phyloP scores from a whole-genome alignment of 805 yeast genomes.

The Nakazawaea ernobii region DNA sequence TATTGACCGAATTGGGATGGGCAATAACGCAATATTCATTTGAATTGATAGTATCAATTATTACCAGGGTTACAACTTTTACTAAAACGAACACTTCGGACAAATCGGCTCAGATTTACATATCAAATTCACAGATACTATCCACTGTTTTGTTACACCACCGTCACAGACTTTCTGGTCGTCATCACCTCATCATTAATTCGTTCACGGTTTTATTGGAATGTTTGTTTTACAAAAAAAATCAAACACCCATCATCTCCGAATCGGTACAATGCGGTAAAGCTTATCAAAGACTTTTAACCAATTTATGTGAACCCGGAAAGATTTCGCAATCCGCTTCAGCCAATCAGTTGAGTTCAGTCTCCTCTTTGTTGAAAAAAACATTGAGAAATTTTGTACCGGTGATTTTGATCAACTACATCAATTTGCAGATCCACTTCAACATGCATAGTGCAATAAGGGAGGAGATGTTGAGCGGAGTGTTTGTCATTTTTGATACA shows the following conservation, averaged over 20 bases:
- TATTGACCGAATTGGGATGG: slow-evolving; percentile 49
- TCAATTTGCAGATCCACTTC: slow-evolving; percentile 43
- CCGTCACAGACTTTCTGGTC: slow-evolving; percentile 60
- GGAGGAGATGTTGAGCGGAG: slow-evolving; percentile 45
- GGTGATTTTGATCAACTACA: slow-evolving; percentile 51
- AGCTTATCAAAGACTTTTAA: slow-evolving; percentile 51
- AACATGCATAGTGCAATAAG: slow-evolving; percentile 43
- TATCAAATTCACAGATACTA: slow-evolving; percentile 38
- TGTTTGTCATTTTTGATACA: slow-evolving; percentile 63
- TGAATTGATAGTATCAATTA: slow-evolving; percentile 45
- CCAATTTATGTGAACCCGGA: slow-evolving; percentile 72
- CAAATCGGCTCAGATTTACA: slow-evolving; percentile 22
- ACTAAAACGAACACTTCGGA: not conserved
- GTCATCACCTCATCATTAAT: slow-evolving; percentile 62
- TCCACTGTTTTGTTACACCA: slow-evolving; percentile 63
- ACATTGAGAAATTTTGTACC: slow-evolving; percentile 62
- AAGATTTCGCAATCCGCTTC: slow-evolving; percentile 22
- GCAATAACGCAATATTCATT: slow-evolving; percentile 58
- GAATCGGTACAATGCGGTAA: slow-evolving; percentile 33
- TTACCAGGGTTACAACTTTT: slow-evolving; percentile 21
- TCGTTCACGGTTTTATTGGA: slow-evolving; percentile 47
- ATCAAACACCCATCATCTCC: slow-evolving; percentile 6
- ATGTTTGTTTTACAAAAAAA: slow-evolving; percentile 28
- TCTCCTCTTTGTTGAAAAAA: slow-evolving; percentile 48
- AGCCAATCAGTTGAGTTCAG: slow-evolving; percentile 42